These are phyloP conservation scores for Epichloe scottii DNA, from an alignment of 2,329 filamentous ascomycete species.

Conservation along the genomic window DNA sequence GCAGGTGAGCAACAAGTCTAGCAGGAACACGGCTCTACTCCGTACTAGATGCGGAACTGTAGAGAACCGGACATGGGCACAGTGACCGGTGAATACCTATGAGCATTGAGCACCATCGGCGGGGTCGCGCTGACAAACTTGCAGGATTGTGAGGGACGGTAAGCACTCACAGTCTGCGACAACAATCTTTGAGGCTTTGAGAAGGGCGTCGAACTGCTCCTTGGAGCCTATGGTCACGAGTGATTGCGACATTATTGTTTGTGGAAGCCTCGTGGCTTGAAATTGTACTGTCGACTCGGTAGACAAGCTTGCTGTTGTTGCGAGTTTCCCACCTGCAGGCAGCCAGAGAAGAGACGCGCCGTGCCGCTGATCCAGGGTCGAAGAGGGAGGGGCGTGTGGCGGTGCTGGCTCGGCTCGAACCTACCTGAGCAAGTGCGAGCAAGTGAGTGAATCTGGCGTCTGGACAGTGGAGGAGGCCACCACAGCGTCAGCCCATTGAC, in stretches of 20 bases:
- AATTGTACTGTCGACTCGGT: neutral
- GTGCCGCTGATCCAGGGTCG: neutral
- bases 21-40: neutral
- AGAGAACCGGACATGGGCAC: neutral
- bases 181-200: slow-evolving; percentile 64
- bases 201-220: slow-evolving; percentile 53
- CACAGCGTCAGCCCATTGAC: too few relatives aligned
- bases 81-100: neutral
- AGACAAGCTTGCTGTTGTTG: neutral
- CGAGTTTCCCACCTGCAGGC: neutral
- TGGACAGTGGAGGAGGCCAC: too few relatives aligned
- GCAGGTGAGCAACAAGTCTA: slow-evolving; percentile 8
- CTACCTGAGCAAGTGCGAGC: too few relatives aligned
- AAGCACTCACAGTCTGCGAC: slow-evolving; percentile 69
- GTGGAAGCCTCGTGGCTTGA: neutral
- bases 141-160: slow-evolving; percentile 8
- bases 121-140: neutral
- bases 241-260: slow-evolving; percentile 17
- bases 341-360: neutral
- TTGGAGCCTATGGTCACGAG: slow-evolving; percentile 29
- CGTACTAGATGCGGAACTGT: neutral
- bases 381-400: too few relatives aligned
- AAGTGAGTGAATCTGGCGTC: too few relatives aligned
- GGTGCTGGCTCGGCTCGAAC: too few relatives aligned
- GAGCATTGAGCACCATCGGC: neutral